phyloP scores from a whole-genome alignment of 768 basidiomycete species.

The Suillus cothurnatus region DNA sequence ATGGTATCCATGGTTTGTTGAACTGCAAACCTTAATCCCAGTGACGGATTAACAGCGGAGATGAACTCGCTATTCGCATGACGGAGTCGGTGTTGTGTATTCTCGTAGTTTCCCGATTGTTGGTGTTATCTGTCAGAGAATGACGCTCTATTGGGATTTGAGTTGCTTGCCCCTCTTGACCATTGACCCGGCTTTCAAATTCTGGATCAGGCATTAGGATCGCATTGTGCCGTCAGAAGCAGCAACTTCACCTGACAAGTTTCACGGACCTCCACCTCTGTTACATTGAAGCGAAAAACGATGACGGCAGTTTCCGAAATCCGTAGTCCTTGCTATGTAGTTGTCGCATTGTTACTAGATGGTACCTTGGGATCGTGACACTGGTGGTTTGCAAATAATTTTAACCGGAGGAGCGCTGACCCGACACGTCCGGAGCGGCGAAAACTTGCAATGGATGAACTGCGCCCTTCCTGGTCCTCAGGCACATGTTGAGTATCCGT shows the following conservation, averaged over 20 bases:
- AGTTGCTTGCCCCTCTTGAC: conserved; percentile 60
- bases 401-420: neutral
- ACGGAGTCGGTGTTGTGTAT: conserved; percentile 69
- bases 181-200: conserved; percentile 66
- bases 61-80: conserved; percentile 55
- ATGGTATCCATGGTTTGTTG: conserved; percentile 45
- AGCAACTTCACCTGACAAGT: conserved; percentile 50
- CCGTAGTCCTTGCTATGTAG: neutral
- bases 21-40: conserved; percentile 33
- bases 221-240: conserved; percentile 16
- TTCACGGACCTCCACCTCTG: conserved; percentile 51
- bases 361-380: neutral
- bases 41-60: conserved; percentile 11
- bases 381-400: neutral
- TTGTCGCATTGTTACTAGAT: neutral
- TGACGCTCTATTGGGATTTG: conserved; percentile 64
- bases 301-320: neutral
- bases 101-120: conserved; percentile 76
- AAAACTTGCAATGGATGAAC: neutral
- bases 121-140: conserved; percentile 79
- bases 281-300: neutral
- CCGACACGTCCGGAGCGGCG: neutral
- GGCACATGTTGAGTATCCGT: neutral
- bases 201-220: conserved; percentile 39
- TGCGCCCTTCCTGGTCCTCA: neutral